These are phyloP conservation scores for Penicillium concentricum DNA, from an alignment of 2,329 filamentous ascomycete genomes.

Conservation along the genomic window DNA sequence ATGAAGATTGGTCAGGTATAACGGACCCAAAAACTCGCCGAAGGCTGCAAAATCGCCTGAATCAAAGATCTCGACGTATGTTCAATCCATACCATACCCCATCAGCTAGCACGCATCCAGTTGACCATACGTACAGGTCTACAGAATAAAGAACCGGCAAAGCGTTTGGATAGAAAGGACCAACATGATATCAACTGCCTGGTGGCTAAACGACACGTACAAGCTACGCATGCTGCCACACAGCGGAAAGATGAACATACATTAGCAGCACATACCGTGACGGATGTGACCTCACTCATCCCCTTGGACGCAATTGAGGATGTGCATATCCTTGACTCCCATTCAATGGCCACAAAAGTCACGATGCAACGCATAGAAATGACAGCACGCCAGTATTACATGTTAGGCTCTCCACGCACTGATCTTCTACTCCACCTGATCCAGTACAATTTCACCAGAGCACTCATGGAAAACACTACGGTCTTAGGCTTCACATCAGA, in stretches of 20 bases:
- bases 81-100: neutral
- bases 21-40: slow-evolving; percentile 14
- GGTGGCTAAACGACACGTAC: neutral
- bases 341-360: neutral
- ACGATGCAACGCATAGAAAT: neutral
- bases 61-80: slow-evolving; percentile 21
- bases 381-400: slow-evolving; percentile 2
- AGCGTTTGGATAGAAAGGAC: neutral
- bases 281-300: neutral
- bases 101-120: neutral
- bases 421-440: slow-evolving; percentile 19
- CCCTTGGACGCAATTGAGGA: neutral
- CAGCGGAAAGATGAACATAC: neutral
- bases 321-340: neutral
- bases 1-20: slow-evolving; percentile 18
- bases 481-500: slow-evolving; percentile 14
- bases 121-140: slow-evolving; percentile 1
- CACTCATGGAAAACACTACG: slow-evolving; percentile 16
- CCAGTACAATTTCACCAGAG: slow-evolving; percentile 18
- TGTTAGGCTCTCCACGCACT: slow-evolving; percentile 13
- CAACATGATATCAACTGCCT: neutral
- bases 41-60: slow-evolving; percentile 24
- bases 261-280: neutral
- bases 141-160: neutral
- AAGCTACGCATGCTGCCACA: neutral